Conservation (phyloP, 495 filamentous ascomycete species). For the Trichoderma reesei region DNA sequence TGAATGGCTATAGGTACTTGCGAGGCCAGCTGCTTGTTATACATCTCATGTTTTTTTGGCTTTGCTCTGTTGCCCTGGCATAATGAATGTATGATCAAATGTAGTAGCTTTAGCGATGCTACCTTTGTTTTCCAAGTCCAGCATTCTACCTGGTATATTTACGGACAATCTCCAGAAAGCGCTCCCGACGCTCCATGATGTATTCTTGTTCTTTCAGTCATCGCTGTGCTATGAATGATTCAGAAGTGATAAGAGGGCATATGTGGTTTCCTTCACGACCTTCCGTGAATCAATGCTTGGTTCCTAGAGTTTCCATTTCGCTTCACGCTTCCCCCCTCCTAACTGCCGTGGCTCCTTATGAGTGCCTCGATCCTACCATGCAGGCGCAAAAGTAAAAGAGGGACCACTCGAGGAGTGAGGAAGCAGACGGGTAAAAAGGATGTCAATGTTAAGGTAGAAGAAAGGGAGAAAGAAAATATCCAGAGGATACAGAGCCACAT, state of each 20-base stretch:
- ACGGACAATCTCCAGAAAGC: neutral
- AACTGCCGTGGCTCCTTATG: no score
- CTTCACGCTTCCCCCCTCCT: neutral
- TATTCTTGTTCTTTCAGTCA: neutral
- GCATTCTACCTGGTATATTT: neutral
- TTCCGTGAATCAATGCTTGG: neutral
- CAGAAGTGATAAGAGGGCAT: neutral
- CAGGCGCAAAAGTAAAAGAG: no score
- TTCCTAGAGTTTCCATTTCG: neutral
- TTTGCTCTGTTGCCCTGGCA: neutral
- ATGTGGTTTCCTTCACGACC: neutral
- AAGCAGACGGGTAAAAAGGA: no score
- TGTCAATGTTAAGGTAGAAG: no score
- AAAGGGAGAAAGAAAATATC: no score
- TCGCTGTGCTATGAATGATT: neutral
- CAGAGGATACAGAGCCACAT: no score
- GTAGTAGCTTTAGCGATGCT: no score
- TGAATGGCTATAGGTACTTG: no score
- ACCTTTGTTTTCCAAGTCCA: neutral
- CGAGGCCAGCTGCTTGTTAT: no score
- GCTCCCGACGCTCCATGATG: neutral
- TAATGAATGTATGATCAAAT: neutral
- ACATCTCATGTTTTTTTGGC: no score
- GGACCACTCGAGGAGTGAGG: no score
- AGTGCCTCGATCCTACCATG: no score